Base-by-base conservation (phyloP, 257 asterid species). In the Phtheirospermum japonicum region DNA sequence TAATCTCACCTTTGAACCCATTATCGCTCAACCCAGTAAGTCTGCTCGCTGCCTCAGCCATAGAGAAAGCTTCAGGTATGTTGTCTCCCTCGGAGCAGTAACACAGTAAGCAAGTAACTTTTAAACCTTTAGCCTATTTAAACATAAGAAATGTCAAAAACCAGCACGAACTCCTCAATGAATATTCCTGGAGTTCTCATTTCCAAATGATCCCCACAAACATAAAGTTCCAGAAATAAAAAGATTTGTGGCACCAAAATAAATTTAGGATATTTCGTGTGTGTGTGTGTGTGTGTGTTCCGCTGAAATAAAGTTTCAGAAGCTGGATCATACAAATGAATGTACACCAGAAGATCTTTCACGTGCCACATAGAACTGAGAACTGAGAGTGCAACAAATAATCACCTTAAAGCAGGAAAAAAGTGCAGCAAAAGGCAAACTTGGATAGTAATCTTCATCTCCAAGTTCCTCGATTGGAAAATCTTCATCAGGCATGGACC, bases 11-110 rank as follows among this genome's bases (percentile, higher is more conserved):
- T 10, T 61, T 77, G 75, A 63, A 68, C 67, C 68, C 63, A 34
- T 73, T 64, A 58, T 73, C 78, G 71, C 62, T 61, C 63, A 83
- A 50, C 52, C 80, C 85, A 61, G 69, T 64, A 73, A 87, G 81
- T 74, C 77, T 85, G 72, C 76, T 70, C 31, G 95, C 73, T 69
- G 99, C 96, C 68, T 82, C 96, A 26, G 97, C 96, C 77, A 92
- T 76, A 65, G 71, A 82, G 71, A 86, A 87, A 71, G 96, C 99
- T 67, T 89, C 97, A 5, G 96, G 87, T 61, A 82, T 85, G 51
- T 89, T 92, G 80, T 92, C 99, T 65, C 99, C 97, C 77, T 92
- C 99, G 49, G 99, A 92, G 79, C 99, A 92, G 80, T 89, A 92
- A 75, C 95, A 89, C 17, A 89, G 68, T 61, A 92, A 71, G 83